These are phyloP conservation scores for Crithidia brevicula DNA, from an alignment of 208 protist genomes.

Conservation along the genomic window DNA sequence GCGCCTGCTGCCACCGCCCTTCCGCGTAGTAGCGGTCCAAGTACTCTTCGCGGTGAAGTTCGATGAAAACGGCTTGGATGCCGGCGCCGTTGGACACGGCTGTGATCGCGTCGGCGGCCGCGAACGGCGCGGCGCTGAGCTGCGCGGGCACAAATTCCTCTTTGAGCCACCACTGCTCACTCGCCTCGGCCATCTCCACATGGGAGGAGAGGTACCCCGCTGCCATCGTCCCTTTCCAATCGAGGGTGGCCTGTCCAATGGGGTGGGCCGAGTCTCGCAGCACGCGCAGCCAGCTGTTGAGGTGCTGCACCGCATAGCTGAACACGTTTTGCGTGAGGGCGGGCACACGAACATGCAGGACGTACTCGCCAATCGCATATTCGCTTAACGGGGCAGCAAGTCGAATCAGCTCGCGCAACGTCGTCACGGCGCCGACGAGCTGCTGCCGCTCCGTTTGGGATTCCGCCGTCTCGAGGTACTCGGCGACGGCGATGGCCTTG, in stretches of 20 bases:
- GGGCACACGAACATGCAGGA: slow-evolving; percentile 80
- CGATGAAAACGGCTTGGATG: slow-evolving; percentile 81
- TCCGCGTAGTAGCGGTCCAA: slow-evolving; percentile 77
- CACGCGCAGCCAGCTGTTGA: slow-evolving; percentile 83
- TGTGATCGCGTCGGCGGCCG: slow-evolving; percentile 48
- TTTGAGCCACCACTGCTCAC: slow-evolving; percentile 76
- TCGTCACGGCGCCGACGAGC: slow-evolving; percentile 75
- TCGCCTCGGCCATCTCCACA: slow-evolving; percentile 45
- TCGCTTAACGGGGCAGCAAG: slow-evolving; percentile 71
- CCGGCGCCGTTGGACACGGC: slow-evolving; percentile 70
- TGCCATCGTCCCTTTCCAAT: slow-evolving; percentile 63
- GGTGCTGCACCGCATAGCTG: slow-evolving; percentile 70
- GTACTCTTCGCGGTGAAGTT: slow-evolving; percentile 80
- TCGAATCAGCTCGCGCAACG: slow-evolving; percentile 72
- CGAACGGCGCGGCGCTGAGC: slow-evolving; percentile 61
- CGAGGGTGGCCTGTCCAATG: slow-evolving; percentile 67
- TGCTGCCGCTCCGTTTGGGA: slow-evolving; percentile 67
- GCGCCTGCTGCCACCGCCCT: slow-evolving; percentile 70
- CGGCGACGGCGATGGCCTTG: slow-evolving; percentile 59
- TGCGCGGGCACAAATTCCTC: slow-evolving; percentile 54
- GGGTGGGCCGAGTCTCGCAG: slow-evolving; percentile 68
- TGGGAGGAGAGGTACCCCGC: slow-evolving; percentile 53
- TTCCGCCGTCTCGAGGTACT: slow-evolving; percentile 87
- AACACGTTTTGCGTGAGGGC: slow-evolving; percentile 68
- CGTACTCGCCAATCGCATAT: slow-evolving; percentile 86